Evolutionary conservation across 768 basidiomycete genomes (phyloP).

Genomic region (Suillus occidentalis): DNA sequence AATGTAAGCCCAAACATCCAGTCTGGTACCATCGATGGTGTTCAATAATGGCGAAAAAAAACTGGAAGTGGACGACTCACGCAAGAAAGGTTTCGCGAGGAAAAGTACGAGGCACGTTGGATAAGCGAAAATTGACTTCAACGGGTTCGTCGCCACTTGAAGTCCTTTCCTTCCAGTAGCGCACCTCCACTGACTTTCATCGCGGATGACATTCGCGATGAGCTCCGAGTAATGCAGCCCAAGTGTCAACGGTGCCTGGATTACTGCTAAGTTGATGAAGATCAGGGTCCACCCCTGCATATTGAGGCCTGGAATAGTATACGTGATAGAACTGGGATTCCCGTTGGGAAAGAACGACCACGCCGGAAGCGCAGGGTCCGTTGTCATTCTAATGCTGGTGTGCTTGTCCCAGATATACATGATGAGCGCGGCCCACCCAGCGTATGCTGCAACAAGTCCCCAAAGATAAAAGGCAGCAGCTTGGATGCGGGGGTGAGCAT

Average conservation of each 20-base stretch:
- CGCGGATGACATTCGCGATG: constrained; percentile 27
- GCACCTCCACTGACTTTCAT: constrained; percentile 27
- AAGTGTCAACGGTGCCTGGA: constrained; percentile 31
- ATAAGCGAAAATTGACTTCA: constrained; percentile 22
- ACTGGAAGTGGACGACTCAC: constrained; percentile 16
- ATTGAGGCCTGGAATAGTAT: constrained; percentile 19
- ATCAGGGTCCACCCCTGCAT: constrained; percentile 25
- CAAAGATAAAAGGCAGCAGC: constrained; percentile 24
- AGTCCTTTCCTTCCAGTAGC: constrained; percentile 19
- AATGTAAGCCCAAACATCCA: constrained; percentile 34
- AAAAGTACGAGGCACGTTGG: constrained; percentile 18
- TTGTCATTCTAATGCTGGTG: too few relatives aligned
- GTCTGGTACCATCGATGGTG: constrained; percentile 14
- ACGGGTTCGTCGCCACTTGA: constrained; percentile 18
- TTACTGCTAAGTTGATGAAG: constrained; percentile 22
- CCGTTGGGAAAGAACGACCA: constrained; percentile 30
- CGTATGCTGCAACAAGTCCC: constrained; percentile 20
- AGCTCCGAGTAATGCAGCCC: constrained; percentile 29
- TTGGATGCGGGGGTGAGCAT: constrained; percentile 21
- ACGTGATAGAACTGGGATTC: constrained; percentile 20
- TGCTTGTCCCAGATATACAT: constrained; percentile 4
- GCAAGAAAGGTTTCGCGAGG: constrained; percentile 24
- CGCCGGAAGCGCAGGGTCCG: not conserved
- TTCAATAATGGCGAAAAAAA: not conserved
- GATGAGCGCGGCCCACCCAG: constrained; percentile 23